Evolutionary conservation across 768 basidiomycete genomes (phyloP), one percentile per base, ranked within the genome.

Genomic region (Dioszegia aurantiaca): DNA sequence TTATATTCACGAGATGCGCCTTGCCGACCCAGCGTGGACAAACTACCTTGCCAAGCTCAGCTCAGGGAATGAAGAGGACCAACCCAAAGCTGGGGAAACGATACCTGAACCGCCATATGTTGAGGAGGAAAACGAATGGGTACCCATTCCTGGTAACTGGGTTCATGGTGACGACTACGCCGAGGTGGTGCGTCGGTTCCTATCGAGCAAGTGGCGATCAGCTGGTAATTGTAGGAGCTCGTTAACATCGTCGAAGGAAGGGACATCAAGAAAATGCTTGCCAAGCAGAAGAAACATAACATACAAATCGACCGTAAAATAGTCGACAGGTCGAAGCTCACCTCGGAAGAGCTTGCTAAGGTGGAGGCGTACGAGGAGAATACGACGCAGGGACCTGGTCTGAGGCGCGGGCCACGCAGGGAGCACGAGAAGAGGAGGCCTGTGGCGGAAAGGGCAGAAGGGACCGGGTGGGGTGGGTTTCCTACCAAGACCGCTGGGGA

Each of bases 1-100:
- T 43, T 76, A 71, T 31, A 74, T 74, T 31, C 64, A 66, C 36
- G 60, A 65, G 12, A 63, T 66, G 48, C 54, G 63, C 2, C 62
- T 76, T 1, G 61, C 69, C 16, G 56, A 68, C 17, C 63, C 70
- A 1, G 55, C 44, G 0, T 59, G 57, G 57, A 53, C 58, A 14
- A 47, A 52, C 5, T 62, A 64, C 24, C 51, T 61, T 40, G 23
- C 23, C 24, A 63, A 53, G 44, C 33, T 41, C 16, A 43, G 44
- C 26, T 45, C 55, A 31, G 56, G 39, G 12, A 39, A 31, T 24
- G 47, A 55, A 4, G 57, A 42, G 21, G 68, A 69, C 30, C 61
- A 69, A 31, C 33, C 43, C 6, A 65, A 60, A 4, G 44, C 42
- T 1, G 37, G 44, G n/a, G 56, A 57, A n/a, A 19, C 27, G 44